Evolutionary conservation across 495 filamentous ascomycete species (phyloP).

Genomic region (Aspergillus sparsus): DNA sequence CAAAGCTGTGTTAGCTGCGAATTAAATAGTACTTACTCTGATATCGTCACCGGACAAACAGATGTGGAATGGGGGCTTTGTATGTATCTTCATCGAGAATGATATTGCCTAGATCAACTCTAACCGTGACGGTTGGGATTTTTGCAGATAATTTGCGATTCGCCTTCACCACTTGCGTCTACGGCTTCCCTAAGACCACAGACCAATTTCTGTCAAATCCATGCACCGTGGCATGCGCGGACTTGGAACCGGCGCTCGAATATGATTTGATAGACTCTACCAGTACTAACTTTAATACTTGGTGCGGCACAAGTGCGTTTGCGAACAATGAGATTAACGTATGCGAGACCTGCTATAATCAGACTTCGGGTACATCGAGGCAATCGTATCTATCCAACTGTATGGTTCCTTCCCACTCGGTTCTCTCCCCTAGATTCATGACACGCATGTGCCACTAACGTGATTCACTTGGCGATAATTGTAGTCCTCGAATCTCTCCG

Average conservation of each 20-base stretch:
- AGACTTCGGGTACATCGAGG: conserved; percentile 25
- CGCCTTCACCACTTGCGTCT: conserved; percentile 48
- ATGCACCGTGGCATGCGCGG: conserved; percentile 46
- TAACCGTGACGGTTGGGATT: not conserved
- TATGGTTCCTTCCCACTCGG: conserved; percentile 27
- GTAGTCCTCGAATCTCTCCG: conserved; percentile 53
- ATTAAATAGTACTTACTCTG: conserved; percentile 54
- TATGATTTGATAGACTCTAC: conserved; percentile 33
- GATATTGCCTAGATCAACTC: too few relatives aligned
- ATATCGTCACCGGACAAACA: conserved; percentile 47
- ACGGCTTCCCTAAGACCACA: conserved; percentile 38
- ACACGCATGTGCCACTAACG: not conserved
- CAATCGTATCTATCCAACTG: conserved; percentile 54
- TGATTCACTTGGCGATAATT: not conserved
- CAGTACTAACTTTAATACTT: conserved; percentile 33
- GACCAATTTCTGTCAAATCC: conserved; percentile 39
- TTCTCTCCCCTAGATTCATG: not conserved
- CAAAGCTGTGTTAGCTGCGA: conserved; percentile 60
- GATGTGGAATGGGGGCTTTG: conserved; percentile 64
- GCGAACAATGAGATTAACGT: conserved; percentile 44
- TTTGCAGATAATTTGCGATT: conserved; percentile 53
- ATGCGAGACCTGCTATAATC: conserved; percentile 50
- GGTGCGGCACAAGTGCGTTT: conserved; percentile 38
- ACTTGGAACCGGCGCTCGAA: conserved; percentile 38
- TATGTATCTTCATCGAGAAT: conserved; percentile 32